Conservation (phyloP, 1,139 yeast genomes). For the Yamadazyma diospyri region DNA sequence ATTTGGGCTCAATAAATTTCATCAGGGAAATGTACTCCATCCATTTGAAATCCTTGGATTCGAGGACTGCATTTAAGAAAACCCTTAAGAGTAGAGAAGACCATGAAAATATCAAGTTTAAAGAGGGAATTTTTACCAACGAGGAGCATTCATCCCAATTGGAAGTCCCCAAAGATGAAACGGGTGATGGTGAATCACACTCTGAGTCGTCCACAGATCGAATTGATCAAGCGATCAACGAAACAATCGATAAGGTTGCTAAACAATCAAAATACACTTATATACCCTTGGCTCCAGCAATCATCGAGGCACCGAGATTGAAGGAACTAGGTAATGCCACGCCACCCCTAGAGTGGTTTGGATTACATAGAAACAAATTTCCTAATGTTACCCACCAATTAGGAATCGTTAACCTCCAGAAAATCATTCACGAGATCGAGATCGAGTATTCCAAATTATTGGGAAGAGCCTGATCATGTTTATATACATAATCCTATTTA, state of each 20-base stretch:
- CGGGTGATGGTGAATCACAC: conserved; percentile 21
- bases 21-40: conserved; percentile 82
- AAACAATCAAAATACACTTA: conserved; percentile 57
- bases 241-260: conserved; percentile 62
- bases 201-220: conserved; percentile 22
- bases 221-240: conserved; percentile 49
- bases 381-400: conserved; percentile 85
- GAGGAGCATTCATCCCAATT: background rate
- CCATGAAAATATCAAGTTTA: conserved; percentile 12
- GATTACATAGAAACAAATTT: conserved; percentile 77
- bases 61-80: conserved; percentile 32
- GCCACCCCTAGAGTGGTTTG: conserved; percentile 98
- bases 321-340: conserved; percentile 94
- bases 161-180: conserved; percentile 11
- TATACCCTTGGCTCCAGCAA: conserved; percentile 67
- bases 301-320: conserved; percentile 84
- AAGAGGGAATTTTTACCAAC: conserved; percentile 17
- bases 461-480: conserved; percentile 31
- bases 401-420: conserved; percentile 70
- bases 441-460: conserved; percentile 45
- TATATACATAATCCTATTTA: background rate
- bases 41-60: conserved; percentile 47
- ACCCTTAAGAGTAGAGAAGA: conserved; percentile 8
- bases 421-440: conserved; percentile 62
- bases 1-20: conserved; percentile 85